Evolutionary conservation across 306 rosid genomes (phyloP), one percentile per base, ranked within the genome.

Genomic region (Rubus parviflorus): DNA sequence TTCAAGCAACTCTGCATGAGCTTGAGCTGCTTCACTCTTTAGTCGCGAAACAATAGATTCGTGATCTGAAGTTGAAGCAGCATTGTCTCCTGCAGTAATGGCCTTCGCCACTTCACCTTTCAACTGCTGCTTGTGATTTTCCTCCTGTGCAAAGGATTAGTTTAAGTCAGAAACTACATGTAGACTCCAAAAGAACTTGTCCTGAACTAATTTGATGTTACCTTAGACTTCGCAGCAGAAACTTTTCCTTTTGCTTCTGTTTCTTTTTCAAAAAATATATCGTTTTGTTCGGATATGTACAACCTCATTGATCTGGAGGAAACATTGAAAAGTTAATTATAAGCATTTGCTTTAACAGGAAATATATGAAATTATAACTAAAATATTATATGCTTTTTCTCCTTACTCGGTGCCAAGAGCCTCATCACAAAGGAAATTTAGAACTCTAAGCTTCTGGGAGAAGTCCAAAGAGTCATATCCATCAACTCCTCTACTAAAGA

Each of bases 381-480:
- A 6, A 15, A 48, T 37, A 42, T 25, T 25, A 25, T 25, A 19
- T 15, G 40, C 17, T 48, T 52, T 30, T 37, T 60, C 10, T 57
- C 79, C 88, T 85, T 71, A 85, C 88, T 11, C 17, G n/a, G 86
- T 85, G 74, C 79, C 46, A 46, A 85, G 84, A 79, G 80, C 84
- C 80, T 85, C 84, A 68, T 85, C 88, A 56, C 88, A 85, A 66
- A 85, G 77, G 68, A 79, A 85, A 79, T 74, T 85, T 63, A 85
- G 49, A 60, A 85, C 41, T 76, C 74, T 72, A 40, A 85, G 81
- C 70, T 82, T 85, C 58, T 4, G 79, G 7, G 88, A 85, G 52
- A 82, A 79, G 61, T 52, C 77, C 62, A 85, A 74, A 65, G 51
- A 54, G 38, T 76, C 86, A 60, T 85, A 85, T 38, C 69, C 76